phyloP scores from a whole-genome alignment of 106 monocot species.

The Chionographis japonica region DNA sequence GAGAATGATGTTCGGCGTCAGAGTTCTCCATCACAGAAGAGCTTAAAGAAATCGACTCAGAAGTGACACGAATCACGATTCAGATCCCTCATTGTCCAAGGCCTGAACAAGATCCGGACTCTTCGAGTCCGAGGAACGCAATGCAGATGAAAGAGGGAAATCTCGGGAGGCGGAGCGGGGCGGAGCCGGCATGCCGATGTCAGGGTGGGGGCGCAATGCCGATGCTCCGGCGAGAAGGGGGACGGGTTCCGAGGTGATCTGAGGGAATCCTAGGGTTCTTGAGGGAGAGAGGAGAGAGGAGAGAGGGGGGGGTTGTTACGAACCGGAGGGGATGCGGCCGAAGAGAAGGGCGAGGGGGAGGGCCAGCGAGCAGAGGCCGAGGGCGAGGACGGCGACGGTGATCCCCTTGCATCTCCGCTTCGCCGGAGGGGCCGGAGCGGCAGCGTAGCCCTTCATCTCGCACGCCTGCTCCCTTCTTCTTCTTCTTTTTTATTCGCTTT shows the following conservation, averaged over 20 bases:
- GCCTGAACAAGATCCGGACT: too few species aligned
- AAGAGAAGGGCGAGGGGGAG: constrained; percentile 47
- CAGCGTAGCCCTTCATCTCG: constrained; percentile 21
- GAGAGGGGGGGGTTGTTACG: constrained; percentile 10
- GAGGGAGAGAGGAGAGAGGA: constrained; percentile 9
- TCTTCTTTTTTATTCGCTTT: neutral
- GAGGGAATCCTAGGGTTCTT: neutral
- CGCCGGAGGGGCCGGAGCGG: constrained; percentile 15
- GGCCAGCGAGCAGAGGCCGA: constrained; percentile 43
- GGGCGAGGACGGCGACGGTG: constrained; percentile 32
- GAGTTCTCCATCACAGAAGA: constrained; percentile 5
- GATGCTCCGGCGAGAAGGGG: too few species aligned
- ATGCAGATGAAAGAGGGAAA: too few species aligned
- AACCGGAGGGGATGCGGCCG: constrained; percentile 26
- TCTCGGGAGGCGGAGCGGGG: too few species aligned
- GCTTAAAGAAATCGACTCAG: constrained; percentile 8
- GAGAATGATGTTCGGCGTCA: neutral
- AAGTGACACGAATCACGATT: neutral
- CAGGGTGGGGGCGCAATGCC: neutral
- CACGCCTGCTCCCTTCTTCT: too few species aligned
- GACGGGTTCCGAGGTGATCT: neutral
- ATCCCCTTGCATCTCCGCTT: constrained; percentile 56
- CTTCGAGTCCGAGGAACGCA: too few species aligned
- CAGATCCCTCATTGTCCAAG: neutral
- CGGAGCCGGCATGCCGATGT: neutral